phyloP scores from a whole-genome alignment of 495 filamentous ascomycete genomes.

The Penicillium daleae region DNA sequence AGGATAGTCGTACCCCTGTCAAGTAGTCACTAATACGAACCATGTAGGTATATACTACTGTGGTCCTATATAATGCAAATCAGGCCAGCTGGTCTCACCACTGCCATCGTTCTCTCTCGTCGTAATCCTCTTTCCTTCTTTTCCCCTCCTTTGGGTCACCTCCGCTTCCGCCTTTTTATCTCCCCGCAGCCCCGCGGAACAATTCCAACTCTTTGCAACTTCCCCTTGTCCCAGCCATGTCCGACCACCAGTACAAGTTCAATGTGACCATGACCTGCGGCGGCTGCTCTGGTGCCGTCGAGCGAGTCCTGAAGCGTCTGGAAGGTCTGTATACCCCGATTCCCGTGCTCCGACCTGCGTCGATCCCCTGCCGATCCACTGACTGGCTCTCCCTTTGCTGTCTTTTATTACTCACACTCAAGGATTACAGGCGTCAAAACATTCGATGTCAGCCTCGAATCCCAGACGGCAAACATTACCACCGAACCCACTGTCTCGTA shows the following conservation, averaged over 20 bases:
- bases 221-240: conserved; percentile 42
- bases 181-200: conserved; percentile 13
- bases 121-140: not conserved
- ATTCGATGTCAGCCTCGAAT: conserved; percentile 84
- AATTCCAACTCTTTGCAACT: conserved; percentile 10
- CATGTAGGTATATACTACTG: too few species aligned
- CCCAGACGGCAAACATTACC: conserved; percentile 74
- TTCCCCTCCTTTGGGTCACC: not conserved
- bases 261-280: conserved; percentile 70
- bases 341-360: not conserved
- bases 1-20: not conserved
- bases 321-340: conserved; percentile 63
- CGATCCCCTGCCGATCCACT: conserved; percentile 4
- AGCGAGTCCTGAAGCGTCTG: conserved; percentile 92
- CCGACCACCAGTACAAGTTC: conserved; percentile 72
- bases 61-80: not conserved
- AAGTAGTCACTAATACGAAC: not conserved
- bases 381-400: conserved; percentile 1
- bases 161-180: conserved; percentile 6
- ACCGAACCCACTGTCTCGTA: conserved; percentile 68
- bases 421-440: conserved; percentile 73
- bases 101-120: not conserved
- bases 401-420: not conserved
- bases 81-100: conserved; percentile 5
- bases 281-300: conserved; percentile 74